Evolutionary conservation across 352 stramenopile species (phyloP).

Genomic region (Globisporangium rhizosaccharum): DNA sequence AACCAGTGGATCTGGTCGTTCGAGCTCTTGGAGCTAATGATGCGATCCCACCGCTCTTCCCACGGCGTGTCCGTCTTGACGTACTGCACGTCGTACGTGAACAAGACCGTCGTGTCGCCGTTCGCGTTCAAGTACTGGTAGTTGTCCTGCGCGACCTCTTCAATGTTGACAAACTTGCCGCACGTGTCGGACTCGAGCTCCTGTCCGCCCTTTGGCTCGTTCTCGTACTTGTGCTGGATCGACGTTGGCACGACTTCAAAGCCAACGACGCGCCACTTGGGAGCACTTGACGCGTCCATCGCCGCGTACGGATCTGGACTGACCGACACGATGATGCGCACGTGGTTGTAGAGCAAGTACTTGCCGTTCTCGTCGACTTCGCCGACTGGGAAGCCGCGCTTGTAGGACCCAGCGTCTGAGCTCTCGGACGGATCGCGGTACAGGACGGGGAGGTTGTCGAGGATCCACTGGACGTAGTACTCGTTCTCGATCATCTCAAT

Average conservation of each 20-base stretch:
- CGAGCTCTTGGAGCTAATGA: constrained; percentile 93
- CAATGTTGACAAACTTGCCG: constrained; percentile 87
- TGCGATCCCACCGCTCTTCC: constrained; percentile 99
- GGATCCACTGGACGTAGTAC: constrained; percentile 94
- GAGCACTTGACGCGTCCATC: constrained; percentile 29
- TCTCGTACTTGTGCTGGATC: constrained; percentile 90
- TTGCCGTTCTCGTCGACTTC: constrained; percentile 88
- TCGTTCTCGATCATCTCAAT: constrained; percentile 92
- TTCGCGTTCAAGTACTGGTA: constrained; percentile 78
- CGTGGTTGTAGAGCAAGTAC: constrained; percentile 98
- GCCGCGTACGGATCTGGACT: constrained; percentile 80
- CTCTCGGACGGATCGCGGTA: constrained; percentile 77
- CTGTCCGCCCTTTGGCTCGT: constrained; percentile 71
- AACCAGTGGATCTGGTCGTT: constrained; percentile 99
- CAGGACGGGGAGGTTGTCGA: constrained; percentile 90
- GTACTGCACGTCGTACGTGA: constrained; percentile 99
- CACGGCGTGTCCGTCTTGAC: constrained; percentile 93
- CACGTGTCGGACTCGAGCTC: constrained; percentile 81
- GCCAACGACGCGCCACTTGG: constrained; percentile 90
- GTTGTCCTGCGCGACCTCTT: constrained; percentile 73
- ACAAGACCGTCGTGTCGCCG: constrained; percentile 89
- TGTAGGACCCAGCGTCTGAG: constrained; percentile 67
- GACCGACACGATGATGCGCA: constrained; percentile 93
- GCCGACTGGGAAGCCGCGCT: constrained; percentile 91
- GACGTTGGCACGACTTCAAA: constrained; percentile 96